Base-by-base conservation (phyloP, 495 filamentous ascomycete species). In the Chaetomidium leptoderma region DNA sequence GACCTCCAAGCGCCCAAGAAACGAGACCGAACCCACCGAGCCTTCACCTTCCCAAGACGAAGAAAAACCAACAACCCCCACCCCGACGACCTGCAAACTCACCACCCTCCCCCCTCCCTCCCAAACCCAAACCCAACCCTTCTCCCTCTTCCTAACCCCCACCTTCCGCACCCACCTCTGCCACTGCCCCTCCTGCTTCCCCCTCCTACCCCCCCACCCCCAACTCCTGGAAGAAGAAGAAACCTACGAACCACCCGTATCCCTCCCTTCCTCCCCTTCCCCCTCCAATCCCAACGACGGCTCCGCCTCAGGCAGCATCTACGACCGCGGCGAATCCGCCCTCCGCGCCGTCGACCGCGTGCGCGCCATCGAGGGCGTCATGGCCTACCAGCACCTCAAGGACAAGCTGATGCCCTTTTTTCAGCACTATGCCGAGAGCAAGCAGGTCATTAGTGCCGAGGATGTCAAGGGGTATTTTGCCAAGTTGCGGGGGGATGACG, bases 381-480 rank as follows among this genome's bases (percentile, higher is more conserved):
- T 96, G 90, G 90, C 89, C 13, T 98, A 97, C 70, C 96, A 96
- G 63, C 85, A 93, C 60, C 80, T 98, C 21, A 92, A 92, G 62
- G 92, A 97, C 46, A 92, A 92, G 65, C 83, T 98, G 14, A 97
- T 91, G 79, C 83, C 82, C 4, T 97, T 98, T 68, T 80, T 98
- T 57, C 81, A 88, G 66, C 89, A 95, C 51, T 98, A 96, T 72
- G 93, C 93, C 4, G 92, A 95, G 69, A 91, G 84, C 58, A 91
- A 91, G 1, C 73, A 87, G 71, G 82, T 86, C 3, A 91, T 98
- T 13, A 84, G 87, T 0, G 92, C 91, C 6, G 93, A 97, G 70
- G 91, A 97, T 75, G 91, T 98, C 67, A 97, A 96, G 74, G 83
- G 77, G 10, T 95, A 96, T 73, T 97, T 97, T 80, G 93, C 91